Evolutionary conservation across 2,329 filamentous ascomycete species (phyloP).

Genomic region (Alternaria viburni): DNA sequence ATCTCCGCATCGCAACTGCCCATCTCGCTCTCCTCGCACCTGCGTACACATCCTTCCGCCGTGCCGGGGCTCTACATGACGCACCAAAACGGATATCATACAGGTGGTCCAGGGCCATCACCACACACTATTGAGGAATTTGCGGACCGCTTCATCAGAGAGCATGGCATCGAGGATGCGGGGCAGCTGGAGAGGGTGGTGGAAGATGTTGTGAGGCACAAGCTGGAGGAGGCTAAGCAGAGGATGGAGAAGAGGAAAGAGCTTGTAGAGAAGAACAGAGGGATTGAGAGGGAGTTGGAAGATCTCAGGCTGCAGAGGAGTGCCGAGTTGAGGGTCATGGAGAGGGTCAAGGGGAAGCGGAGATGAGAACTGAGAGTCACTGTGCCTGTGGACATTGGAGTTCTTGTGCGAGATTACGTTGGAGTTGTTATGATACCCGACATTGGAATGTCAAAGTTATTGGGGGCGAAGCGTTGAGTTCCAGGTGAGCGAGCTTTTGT

Average conservation of each 20-base stretch:
- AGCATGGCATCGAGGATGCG: slow-evolving; percentile 44
- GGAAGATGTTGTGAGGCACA: slow-evolving; percentile 39
- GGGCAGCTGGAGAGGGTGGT: slow-evolving; percentile 46
- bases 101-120: slow-evolving; percentile 54
- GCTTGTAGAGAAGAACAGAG: slow-evolving; percentile 51
- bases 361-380: slow-evolving; percentile 1
- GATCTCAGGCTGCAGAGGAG: slow-evolving; percentile 52
- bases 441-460: slow-evolving; percentile 9
- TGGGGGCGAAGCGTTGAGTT: neutral
- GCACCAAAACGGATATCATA: slow-evolving; percentile 54
- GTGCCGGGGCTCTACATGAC: slow-evolving; percentile 55
- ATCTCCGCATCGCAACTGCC: slow-evolving; percentile 48
- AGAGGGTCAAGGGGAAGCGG: slow-evolving; percentile 48
- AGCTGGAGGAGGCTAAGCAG: slow-evolving; percentile 47
- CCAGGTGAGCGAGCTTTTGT: neutral
- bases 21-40: slow-evolving; percentile 51
- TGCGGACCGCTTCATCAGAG: slow-evolving; percentile 49
- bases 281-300: slow-evolving; percentile 52
- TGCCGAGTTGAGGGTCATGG: slow-evolving; percentile 54
- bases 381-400: neutral
- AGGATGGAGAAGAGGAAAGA: slow-evolving; percentile 49
- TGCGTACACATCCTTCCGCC: slow-evolving; percentile 51
- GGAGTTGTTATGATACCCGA: slow-evolving; percentile 12
- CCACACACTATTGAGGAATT: slow-evolving; percentile 44
- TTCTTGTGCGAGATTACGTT: neutral